Percentiles rank a stretch among this genome's conserved stretches.
Evolutionary conservation across 345 rosid genomes (phyloP).

Genomic region (Geranium brycei): DNA sequence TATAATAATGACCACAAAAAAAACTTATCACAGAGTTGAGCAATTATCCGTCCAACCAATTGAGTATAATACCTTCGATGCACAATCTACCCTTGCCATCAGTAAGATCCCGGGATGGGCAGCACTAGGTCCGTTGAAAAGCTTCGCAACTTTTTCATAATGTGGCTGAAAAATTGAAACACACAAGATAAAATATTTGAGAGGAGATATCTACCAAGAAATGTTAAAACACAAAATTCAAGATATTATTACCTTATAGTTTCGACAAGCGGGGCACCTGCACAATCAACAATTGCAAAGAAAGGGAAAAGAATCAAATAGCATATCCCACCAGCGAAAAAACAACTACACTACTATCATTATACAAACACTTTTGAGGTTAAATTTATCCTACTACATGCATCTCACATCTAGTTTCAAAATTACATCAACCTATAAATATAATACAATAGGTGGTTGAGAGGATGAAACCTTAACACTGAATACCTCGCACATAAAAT

Average conservation of each 20-base stretch:
- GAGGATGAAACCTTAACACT: no score
- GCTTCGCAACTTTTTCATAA: constrained; percentile 92
- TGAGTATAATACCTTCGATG: constrained; percentile 46
- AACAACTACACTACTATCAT: neutral
- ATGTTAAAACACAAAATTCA: constrained; percentile 4
- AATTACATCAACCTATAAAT: no score
- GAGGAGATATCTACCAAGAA: constrained; percentile 1
- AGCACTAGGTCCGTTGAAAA: constrained; percentile 79
- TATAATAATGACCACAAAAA: neutral
- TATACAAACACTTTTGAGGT: neutral
- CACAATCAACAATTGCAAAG: constrained; percentile 14
- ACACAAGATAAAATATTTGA: constrained; percentile 5
- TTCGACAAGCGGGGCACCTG: constrained; percentile 99
- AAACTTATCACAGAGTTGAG: no score
- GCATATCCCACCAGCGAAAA: neutral
- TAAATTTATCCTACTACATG: no score
- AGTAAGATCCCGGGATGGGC: constrained; percentile 69
- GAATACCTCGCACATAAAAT: no score
- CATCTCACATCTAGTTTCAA: no score
- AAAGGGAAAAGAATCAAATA: constrained; percentile 10
- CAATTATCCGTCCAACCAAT: no score
- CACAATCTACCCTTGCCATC: constrained; percentile 95
- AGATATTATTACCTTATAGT: constrained; percentile 62
- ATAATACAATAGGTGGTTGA: no score
- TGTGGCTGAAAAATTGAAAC: constrained; percentile 53